A percentile compares a stretch with the other conserved stretches of the same genome.
phyloP scores from a whole-genome alignment of 257 asterid genomes.

The Echium plantagineum region DNA sequence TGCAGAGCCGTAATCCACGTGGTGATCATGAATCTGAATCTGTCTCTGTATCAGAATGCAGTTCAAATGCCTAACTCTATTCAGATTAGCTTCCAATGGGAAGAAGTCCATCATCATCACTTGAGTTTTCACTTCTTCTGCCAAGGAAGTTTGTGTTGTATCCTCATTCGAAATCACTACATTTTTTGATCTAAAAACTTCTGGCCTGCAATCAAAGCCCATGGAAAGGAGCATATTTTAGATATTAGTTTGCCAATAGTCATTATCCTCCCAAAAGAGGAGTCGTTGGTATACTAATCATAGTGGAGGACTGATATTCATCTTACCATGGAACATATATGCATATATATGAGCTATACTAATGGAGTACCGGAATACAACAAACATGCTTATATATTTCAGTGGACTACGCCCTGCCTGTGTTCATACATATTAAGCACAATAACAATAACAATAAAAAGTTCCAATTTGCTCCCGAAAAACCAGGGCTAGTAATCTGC shows the following conservation, averaged over 20 bases:
- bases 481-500: too few species aligned
- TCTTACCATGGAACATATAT: too few species aligned
- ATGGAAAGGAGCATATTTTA: neutral
- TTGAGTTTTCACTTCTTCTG: constrained; percentile 12
- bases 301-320: too few species aligned
- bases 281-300: too few species aligned
- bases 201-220: constrained; percentile 39
- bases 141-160: constrained; percentile 13
- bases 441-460: too few species aligned
- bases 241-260: neutral
- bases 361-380: too few species aligned
- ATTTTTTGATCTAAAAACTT: constrained; percentile 32
- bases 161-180: constrained; percentile 15
- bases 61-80: constrained; percentile 43
- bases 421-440: too few species aligned
- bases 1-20: neutral
- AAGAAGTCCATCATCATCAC: constrained; percentile 69
- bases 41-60: constrained; percentile 14
- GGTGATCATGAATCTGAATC: constrained; percentile 23
- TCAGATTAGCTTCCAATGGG: constrained; percentile 86
- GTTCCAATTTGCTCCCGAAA: too few species aligned
- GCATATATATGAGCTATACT: too few species aligned
- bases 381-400: too few species aligned
- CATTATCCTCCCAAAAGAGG: too few species aligned
- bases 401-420: too few species aligned